These are phyloP conservation scores for Favolaschia claudopus DNA, from an alignment of 768 basidiomycete species.

Conservation along the genomic window DNA sequence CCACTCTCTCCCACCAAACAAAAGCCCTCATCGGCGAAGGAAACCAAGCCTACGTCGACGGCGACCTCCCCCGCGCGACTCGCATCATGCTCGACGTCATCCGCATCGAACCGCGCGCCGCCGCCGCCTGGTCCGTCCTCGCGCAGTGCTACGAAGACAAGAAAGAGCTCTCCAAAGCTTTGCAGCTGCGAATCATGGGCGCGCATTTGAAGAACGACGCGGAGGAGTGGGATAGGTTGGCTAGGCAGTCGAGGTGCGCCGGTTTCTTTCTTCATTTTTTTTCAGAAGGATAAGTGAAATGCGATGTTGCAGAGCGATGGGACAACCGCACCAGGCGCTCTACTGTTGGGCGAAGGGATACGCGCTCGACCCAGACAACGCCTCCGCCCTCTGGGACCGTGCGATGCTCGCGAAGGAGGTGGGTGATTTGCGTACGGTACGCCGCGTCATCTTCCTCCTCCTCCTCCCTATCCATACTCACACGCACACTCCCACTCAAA, in stretches of 20 bases:
- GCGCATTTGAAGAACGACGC: slow-evolving; percentile 86
- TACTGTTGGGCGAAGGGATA: slow-evolving; percentile 91
- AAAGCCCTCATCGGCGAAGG: slow-evolving; percentile 82
- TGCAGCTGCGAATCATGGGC: slow-evolving; percentile 88
- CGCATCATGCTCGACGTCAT: slow-evolving; percentile 91
- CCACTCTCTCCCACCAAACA: slow-evolving; percentile 73
- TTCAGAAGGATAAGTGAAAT: background rate
- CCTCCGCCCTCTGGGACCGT: slow-evolving; percentile 90
- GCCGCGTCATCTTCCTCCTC: slow-evolving; percentile 23
- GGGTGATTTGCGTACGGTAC: slow-evolving; percentile 71
- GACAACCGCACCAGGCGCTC: slow-evolving; percentile 83
- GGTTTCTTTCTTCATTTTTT: background rate
- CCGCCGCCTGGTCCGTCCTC: slow-evolving; percentile 86
- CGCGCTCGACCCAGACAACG: slow-evolving; percentile 79
- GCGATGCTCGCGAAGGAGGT: slow-evolving; percentile 82
- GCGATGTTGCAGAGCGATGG: slow-evolving; percentile 57
- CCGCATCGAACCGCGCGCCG: slow-evolving; percentile 88
- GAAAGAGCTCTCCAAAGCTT: slow-evolving; percentile 69
- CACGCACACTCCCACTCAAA: slow-evolving; percentile 41
- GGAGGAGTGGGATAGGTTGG: slow-evolving; percentile 89
- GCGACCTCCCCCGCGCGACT: slow-evolving; percentile 70
- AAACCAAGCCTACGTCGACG: slow-evolving; percentile 85
- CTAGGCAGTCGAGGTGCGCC: slow-evolving; percentile 71
- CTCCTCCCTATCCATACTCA: background rate
- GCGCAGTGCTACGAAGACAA: slow-evolving; percentile 84